Base-by-base conservation (phyloP, 2,329 filamentous ascomycete species). In the Cladosporium sphaerospermum region DNA sequence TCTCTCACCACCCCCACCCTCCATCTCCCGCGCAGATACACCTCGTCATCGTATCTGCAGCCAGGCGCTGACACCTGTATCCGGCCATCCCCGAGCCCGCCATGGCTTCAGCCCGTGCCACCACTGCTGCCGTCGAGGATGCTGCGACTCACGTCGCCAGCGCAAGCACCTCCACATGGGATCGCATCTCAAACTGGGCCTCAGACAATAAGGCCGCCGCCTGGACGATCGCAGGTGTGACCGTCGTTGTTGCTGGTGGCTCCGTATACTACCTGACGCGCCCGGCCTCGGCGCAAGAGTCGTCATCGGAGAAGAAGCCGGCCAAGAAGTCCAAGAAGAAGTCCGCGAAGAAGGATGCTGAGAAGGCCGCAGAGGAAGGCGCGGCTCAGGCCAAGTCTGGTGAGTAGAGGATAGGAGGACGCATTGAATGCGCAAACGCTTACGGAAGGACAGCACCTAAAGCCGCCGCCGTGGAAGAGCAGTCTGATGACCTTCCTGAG, bases 181-280 rank as follows among this genome's bases (percentile, higher is more conserved):
- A 96, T 71, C 86, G 91, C 65, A 77, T 96, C 73, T 86, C 90
- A 61, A 85, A 78, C 67, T 99, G 93, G 92, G 90, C 88, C 11
- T 88, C 90, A 2, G 92, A 97, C 70, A 91, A 99, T 76, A 97
- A 96, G 77, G 87, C 89, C 45, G 81, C 92, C 52, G 91, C 95
- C 58, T 99, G 96, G 74, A 96, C 93, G 61, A 89, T 97, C 73
- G 93, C 92, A 53, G 93, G 93, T 66, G 88, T 96, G 56, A 92
- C 92, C 51, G 89, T 96, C 41, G 88, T 95, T 53, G 93, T 89
- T 11, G 89, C 88, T 57, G 92, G 91, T 33, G 92, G 93, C 62
- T 88, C 89, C 41, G 86, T 95, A 67, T 99, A 97, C 78, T 97
- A 96, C 72, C 78, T 96, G 61, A 75, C 77, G 52, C 40, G 44